These are phyloP conservation scores for Mallotus repandus DNA, from an alignment of 441 rosid species.

Conservation along the genomic window DNA sequence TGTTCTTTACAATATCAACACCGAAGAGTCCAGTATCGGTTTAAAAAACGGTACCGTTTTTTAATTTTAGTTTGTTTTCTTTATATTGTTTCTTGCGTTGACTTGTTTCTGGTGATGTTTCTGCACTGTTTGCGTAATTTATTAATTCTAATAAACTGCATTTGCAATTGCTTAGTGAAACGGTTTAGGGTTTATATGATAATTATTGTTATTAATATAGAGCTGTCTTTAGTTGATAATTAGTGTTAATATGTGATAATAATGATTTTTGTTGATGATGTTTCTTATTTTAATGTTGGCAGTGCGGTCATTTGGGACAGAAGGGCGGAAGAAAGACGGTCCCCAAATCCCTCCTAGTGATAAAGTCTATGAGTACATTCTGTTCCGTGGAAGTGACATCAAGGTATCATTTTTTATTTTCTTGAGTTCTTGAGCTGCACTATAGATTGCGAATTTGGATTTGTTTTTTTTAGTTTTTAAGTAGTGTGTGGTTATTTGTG, in stretches of 20 bases:
- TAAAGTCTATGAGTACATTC: constrained; percentile 78
- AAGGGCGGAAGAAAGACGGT: constrained; percentile 92
- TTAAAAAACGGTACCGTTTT: constrained; percentile 62
- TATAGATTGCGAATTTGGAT: too few relatives aligned
- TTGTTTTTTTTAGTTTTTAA: too few relatives aligned
- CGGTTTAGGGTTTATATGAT: too few relatives aligned
- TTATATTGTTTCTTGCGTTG: constrained; percentile 6
- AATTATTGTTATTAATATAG: too few relatives aligned
- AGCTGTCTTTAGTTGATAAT: too few relatives aligned
- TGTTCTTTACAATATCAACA: constrained; percentile 76
- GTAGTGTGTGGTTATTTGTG: too few relatives aligned
- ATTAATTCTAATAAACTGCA: too few relatives aligned
- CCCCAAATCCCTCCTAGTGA: constrained; percentile 72
- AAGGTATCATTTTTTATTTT: constrained; percentile 49
- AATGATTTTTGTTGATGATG: too few relatives aligned
- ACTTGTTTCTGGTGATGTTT: not conserved
- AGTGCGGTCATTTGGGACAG: constrained; percentile 97
- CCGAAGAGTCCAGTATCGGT: constrained; percentile 92
- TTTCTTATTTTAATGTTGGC: constrained; percentile 12
- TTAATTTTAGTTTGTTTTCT: not conserved
- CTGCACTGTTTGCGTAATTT: not conserved
- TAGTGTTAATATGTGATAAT: too few relatives aligned
- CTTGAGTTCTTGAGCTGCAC: not conserved
- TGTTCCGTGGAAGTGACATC: constrained; percentile 94
- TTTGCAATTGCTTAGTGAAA: too few relatives aligned